Evolutionary conservation across 441 rosid genomes (phyloP), one percentile per base, ranked within the genome.

Genomic region (Raphanus hybrid): DNA sequence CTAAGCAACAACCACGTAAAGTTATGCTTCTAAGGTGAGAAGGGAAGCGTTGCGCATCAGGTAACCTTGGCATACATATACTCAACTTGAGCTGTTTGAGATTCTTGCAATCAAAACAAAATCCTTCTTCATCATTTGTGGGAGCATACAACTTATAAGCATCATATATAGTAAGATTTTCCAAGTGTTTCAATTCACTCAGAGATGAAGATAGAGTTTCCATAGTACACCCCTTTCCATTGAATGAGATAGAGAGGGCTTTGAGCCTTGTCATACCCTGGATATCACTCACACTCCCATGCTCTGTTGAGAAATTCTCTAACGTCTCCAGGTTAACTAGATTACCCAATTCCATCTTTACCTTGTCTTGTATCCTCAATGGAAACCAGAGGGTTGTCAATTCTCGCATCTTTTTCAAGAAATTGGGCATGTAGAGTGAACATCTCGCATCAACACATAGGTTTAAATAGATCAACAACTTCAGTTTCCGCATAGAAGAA

Each of bases 381-480:
- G 74, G 79, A 8, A 76, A 48, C 3, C 1, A 9, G 5, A 76
- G 62, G 55, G 29, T 35, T 34, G 32, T 62, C 58, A 76, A 26
- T 26, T 52, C 55, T 69, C 5, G 6, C 75, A 76, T 62, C 75
- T 69, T 10, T 27, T 63, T 32, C 7, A 76, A 18, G 16, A 76
- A 4, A 9, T 70, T 62, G 2, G 80, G 75, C 63, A 76, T 10
- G 6, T 12, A 23, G 2, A 18, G 0, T 15, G 20, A 7, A 70
- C 1, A 9, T 8, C 37, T 27, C 9, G 2, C 18, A n/a, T 12
- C 37, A 26, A 60, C 64, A 60, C 16, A 6, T 12, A 61, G 18
- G 41, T 61, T 61, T 29, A 61, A 29, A 61, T 61, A 61, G 18
- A 61, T 15, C 2, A 61, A 41, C 41, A 12, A 3, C 65, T 61